phyloP scores from a whole-genome alignment of 805 yeast species.

The Wickerhamiella kurtzmanii region DNA sequence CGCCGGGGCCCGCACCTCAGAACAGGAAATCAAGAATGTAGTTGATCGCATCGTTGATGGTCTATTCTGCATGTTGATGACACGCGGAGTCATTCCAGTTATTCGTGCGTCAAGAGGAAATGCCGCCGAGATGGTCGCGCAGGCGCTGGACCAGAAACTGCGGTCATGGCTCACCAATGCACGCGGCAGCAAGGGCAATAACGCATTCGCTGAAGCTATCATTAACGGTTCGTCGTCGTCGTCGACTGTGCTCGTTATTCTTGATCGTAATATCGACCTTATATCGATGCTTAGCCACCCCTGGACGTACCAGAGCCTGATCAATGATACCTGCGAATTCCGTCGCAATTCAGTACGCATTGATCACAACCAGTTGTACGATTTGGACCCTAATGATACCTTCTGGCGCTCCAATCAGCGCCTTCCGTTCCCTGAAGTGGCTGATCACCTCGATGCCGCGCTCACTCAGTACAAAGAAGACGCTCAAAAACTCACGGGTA shows the following conservation, averaged over 20 bases:
- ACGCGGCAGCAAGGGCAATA: constrained; percentile 20
- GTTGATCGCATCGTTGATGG: constrained; percentile 70
- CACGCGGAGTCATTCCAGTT: constrained; percentile 70
- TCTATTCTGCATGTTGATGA: constrained; percentile 62
- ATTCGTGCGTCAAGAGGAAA: constrained; percentile 86
- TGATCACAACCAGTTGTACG: constrained; percentile 44
- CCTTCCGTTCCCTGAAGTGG: constrained; percentile 96
- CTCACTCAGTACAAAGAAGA: constrained; percentile 69
- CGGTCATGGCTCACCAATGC: constrained; percentile 76
- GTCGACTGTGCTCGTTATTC: constrained; percentile 61
- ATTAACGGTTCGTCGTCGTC: constrained; percentile 26
- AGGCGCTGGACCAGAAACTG: constrained; percentile 66
- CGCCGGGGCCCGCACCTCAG: constrained; percentile 59
- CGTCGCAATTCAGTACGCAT: constrained; percentile 71
- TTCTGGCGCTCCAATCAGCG: constrained; percentile 80
- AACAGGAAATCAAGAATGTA: constrained; percentile 52
- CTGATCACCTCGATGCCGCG: constrained; percentile 84
- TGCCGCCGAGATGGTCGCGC: constrained; percentile 89
- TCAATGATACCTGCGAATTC: constrained; percentile 77
- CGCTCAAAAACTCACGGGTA: constrained; percentile 71
- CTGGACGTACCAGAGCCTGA: constrained; percentile 95
- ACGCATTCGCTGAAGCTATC: not conserved
- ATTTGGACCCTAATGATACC: constrained; percentile 84
- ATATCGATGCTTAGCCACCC: constrained; percentile 93
- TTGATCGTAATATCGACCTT: constrained; percentile 83